Evolutionary conservation across 305 asterid genomes (phyloP).

Genomic region (Solanum aculeatissimum): DNA sequence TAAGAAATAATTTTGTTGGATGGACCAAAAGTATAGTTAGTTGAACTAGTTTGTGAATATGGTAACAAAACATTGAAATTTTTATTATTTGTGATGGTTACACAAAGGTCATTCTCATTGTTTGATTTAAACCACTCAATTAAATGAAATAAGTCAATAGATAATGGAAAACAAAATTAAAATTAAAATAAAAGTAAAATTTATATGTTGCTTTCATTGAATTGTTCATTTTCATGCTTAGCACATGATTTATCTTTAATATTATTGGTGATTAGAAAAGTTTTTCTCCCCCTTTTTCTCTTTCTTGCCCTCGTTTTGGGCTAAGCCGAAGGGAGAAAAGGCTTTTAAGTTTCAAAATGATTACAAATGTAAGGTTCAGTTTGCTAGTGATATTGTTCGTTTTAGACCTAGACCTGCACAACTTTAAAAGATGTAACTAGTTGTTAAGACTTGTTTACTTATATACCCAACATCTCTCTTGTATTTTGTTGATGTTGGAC

Average conservation of each 20-base stretch:
- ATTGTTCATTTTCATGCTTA: neutral
- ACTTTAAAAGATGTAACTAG: too few relatives aligned
- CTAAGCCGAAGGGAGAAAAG: too few relatives aligned
- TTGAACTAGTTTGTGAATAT: constrained; percentile 13
- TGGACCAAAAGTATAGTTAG: constrained; percentile 5
- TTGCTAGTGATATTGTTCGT: too few relatives aligned
- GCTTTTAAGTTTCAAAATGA: too few relatives aligned
- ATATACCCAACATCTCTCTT: too few relatives aligned
- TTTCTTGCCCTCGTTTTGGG: neutral
- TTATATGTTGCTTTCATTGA: neutral
- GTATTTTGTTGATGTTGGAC: too few relatives aligned
- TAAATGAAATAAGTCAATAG: neutral
- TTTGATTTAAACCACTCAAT: neutral
- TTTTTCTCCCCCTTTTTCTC: neutral
- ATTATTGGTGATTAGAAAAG: neutral
- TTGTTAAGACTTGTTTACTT: too few relatives aligned
- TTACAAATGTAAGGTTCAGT: too few relatives aligned
- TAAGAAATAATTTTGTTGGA: neutral
- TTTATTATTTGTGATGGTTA: neutral
- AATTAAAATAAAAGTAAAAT: neutral
- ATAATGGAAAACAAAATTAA: too few relatives aligned
- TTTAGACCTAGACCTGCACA: too few relatives aligned
- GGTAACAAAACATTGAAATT: constrained; percentile 1
- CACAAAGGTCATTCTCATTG: neutral
- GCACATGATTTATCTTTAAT: neutral